Base-by-base conservation (phyloP, 2,329 filamentous ascomycete species). In the Ophiosphaerella narmari region DNA sequence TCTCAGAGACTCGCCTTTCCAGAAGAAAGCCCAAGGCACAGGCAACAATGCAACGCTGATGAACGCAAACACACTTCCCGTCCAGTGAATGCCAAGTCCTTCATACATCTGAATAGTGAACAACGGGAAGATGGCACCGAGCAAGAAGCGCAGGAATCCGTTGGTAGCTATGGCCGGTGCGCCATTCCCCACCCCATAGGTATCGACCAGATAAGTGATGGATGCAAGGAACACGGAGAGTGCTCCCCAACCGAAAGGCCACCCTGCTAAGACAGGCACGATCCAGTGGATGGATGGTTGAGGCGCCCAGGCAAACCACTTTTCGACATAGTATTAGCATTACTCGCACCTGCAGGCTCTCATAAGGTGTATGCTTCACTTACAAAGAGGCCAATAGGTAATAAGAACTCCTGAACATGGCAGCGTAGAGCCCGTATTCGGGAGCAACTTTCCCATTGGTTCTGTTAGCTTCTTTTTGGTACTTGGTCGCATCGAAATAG, bases 101-200 rank as follows among this genome's bases (percentile, higher is more conserved):
- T 62, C 42, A 50, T 71, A 72, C 68, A 72, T 74, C 47, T 74
- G 71, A 5, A 68, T 55, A 0, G 72, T 74, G 45, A 74, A 75
- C 8, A 75, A 46, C 1, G 73, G 70, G 33, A 71, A 69, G 4
- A 62, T 60, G 2, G 70, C 71, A n/a, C 68, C 71, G 23, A 73
- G 61, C 18, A 62, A 65, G 23, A 71, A 74, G 23, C 73, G 59
- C n/a, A 74, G 56, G 43, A 74, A 70, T 0, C 71, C 71, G 43
- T 74, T 74, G 4, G 68, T 72, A 0, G 72, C 72, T 2, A 75
- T 58, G 0, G 71, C 72, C 6, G 67, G 71, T 2, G 68, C 68
- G 4, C 64, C 68, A 13, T 38, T 21, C 36, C 13, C 23, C 16
- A 16, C 16, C 6, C 36, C 36, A 23, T 38, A 38, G 16, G 36